phyloP scores from a whole-genome alignment of 2,329 filamentous ascomycete species.

The Podosphaera xanthii region DNA sequence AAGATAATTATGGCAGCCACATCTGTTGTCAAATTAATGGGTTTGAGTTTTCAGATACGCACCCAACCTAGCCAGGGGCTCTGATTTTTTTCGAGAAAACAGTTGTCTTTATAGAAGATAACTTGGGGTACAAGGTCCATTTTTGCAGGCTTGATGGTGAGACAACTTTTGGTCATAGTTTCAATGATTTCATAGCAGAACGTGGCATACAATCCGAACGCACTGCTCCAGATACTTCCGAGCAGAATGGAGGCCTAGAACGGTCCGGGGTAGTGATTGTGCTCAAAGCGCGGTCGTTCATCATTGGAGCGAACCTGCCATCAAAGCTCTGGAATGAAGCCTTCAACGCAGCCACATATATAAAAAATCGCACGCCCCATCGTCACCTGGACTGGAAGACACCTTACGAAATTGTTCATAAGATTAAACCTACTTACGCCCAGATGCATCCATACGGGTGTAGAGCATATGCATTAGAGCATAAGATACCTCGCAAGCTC shows the following conservation, averaged over 20 bases:
- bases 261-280: neutral
- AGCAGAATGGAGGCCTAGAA: neutral
- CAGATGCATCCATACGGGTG: neutral
- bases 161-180: neutral
- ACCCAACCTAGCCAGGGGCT: neutral
- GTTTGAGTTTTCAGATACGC: neutral
- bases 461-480: slow-evolving; percentile 1
- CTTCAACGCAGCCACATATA: neutral
- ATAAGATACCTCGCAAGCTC: neutral
- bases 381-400: no score
- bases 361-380: no score
- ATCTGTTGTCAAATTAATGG: neutral
- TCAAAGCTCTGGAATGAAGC: neutral
- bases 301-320: neutral
- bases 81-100: neutral
- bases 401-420: neutral
- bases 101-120: neutral
- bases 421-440: neutral
- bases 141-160: neutral
- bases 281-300: neutral
- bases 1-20: neutral
- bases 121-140: neutral
- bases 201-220: neutral
- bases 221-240: neutral
- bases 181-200: neutral